These are phyloP conservation scores for Curvularia sp. DNA, from an alignment of 2,329 filamentous ascomycete species.

Conservation along the genomic window DNA sequence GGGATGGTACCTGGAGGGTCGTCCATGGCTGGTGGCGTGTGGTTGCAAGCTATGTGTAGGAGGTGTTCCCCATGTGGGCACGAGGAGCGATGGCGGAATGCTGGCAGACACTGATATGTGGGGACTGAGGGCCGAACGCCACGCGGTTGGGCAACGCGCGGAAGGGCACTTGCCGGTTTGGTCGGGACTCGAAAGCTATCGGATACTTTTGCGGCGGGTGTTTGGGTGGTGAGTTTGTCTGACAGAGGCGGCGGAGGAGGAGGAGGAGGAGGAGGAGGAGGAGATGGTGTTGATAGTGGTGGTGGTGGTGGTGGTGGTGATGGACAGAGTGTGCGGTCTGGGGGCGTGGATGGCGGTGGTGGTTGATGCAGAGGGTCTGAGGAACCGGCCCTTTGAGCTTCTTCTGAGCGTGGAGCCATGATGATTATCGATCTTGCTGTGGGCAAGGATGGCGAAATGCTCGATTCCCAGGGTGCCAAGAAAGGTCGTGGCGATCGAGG, in stretches of 20 bases:
- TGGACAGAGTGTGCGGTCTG: background rate
- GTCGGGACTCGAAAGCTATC: conserved; percentile 1
- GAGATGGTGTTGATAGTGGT: too few relatives aligned
- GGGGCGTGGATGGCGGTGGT: background rate
- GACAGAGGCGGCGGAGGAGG: background rate
- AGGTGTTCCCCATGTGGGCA: conserved; percentile 28
- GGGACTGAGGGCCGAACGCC: conserved; percentile 2
- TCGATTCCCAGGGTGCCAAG: conserved; percentile 31
- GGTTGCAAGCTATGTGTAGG: conserved; percentile 19
- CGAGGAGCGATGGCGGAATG: conserved; percentile 1
- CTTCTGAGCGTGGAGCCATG: conserved; percentile 20
- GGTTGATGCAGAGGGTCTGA: background rate
- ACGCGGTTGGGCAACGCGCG: background rate
- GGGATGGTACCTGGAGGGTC: conserved; percentile 31
- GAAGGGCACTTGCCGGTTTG: background rate
- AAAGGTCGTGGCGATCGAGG: conserved; percentile 24
- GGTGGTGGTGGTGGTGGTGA: too few relatives aligned
- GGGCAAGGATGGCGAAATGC: conserved; percentile 20
- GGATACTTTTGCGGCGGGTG: background rate
- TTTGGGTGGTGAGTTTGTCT: background rate
- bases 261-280: background rate
- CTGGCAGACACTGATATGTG: background rate
- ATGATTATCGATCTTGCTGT: conserved; percentile 22
- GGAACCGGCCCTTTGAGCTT: background rate
- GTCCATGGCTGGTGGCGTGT: conserved; percentile 30